Evolutionary conservation across 345 rosid species (phyloP).

Genomic region (Sonneratia alba): DNA sequence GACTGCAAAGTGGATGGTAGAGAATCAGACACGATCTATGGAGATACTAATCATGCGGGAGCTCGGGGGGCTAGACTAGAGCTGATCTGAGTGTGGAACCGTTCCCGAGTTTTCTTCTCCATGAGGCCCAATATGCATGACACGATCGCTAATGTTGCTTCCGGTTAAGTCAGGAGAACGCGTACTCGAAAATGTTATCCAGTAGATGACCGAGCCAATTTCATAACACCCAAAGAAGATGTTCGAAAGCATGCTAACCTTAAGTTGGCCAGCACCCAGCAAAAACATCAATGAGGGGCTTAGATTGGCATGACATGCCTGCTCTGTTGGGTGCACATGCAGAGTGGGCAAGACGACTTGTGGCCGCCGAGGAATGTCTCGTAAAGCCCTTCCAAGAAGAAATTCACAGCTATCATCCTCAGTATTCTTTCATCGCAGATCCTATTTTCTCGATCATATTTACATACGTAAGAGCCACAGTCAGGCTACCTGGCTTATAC

Average conservation of each 20-base stretch:
- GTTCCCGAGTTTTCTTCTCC: neutral
- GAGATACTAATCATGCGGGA: neutral
- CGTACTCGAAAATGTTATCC: neutral
- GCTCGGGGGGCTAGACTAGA: neutral
- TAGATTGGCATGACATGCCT: conserved; percentile 14
- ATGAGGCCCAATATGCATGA: neutral
- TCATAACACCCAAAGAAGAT: neutral
- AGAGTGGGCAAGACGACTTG: conserved; percentile 1
- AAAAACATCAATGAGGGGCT: neutral
- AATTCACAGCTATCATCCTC: too few species aligned
- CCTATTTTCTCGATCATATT: too few species aligned
- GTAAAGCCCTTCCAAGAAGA: too few species aligned
- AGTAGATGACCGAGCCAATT: neutral
- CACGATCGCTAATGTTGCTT: too few species aligned
- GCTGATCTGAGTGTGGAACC: neutral
- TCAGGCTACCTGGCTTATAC: too few species aligned
- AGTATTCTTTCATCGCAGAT: too few species aligned
- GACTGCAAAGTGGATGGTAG: neutral
- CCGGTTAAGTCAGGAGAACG: neutral
- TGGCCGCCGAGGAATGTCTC: too few species aligned
- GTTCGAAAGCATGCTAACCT: neutral
- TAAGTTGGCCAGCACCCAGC: neutral
- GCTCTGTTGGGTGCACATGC: conserved; percentile 23
- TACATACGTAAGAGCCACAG: too few species aligned
- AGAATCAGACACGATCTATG: neutral